Percentiles rank a stretch among this genome's conserved stretches.
Conservation (phyloP, 345 rosid species). For the Physaria fendleri region DNA sequence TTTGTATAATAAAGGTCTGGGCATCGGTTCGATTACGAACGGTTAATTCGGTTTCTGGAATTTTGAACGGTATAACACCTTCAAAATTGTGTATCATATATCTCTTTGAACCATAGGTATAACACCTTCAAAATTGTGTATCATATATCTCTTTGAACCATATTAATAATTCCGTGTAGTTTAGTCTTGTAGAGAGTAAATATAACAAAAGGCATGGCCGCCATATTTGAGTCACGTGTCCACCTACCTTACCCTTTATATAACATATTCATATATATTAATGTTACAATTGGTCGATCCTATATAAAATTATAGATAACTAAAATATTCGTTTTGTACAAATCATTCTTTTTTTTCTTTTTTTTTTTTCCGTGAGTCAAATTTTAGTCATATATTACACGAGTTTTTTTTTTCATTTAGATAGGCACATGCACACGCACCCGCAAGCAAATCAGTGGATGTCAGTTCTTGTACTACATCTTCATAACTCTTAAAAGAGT, state of each 20-base stretch:
- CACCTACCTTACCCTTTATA: slow-evolving; percentile 22
- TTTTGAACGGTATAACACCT: too few relatives aligned
- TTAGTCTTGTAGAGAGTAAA: neutral
- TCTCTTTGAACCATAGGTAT: too few relatives aligned
- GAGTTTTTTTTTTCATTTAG: neutral
- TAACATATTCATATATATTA: neutral
- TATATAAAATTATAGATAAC: neutral
- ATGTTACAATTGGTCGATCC: too few relatives aligned
- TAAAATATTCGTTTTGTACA: neutral
- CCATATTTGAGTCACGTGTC: slow-evolving; percentile 31
- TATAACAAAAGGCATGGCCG: slow-evolving; percentile 23
- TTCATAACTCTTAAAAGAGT: neutral
- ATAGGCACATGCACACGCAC: slow-evolving; percentile 23
- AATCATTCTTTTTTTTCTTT: neutral
- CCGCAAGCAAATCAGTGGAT: slow-evolving; percentile 18
- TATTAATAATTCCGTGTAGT: too few relatives aligned
- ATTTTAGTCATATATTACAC: neutral
- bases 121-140: too few relatives aligned
- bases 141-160: too few relatives aligned
- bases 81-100: too few relatives aligned
- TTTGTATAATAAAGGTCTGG: too few relatives aligned
- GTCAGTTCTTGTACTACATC: neutral
- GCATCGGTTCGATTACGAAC: too few relatives aligned
- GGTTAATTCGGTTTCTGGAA: too few relatives aligned
- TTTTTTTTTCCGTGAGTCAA: too few relatives aligned